Evolutionary conservation across 2,329 filamentous ascomycete genomes (phyloP).

Genomic region (Diaporthe batatas): DNA sequence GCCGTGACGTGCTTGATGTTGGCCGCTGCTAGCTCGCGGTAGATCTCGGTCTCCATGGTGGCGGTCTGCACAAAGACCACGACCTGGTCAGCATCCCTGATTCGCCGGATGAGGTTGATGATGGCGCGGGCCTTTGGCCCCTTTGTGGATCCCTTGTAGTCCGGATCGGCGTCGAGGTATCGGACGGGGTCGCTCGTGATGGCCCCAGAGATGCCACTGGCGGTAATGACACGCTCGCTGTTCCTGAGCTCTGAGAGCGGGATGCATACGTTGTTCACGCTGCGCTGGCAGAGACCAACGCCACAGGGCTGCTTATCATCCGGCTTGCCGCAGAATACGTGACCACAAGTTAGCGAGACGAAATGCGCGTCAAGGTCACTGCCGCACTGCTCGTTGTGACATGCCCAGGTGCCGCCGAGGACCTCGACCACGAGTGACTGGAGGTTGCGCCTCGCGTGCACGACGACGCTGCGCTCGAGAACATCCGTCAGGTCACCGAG

Average conservation of each 20-base stretch:
- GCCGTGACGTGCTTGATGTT: conserved; percentile 42
- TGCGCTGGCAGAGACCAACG: conserved; percentile 33
- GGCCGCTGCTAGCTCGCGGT: conserved; percentile 41
- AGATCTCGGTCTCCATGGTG: conserved; percentile 48
- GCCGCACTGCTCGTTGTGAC: background rate
- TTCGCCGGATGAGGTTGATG: conserved; percentile 45
- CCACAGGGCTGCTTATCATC: conserved; percentile 15
- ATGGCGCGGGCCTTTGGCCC: conserved; percentile 44
- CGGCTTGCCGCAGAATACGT: conserved; percentile 32
- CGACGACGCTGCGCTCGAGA: conserved; percentile 28
- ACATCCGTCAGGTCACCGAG: conserved; percentile 21
- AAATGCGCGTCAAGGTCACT: conserved; percentile 14
- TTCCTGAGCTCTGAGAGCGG: conserved; percentile 28
- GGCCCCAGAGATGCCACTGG: conserved; percentile 24
- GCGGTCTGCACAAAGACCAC: conserved; percentile 56
- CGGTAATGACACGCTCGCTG: conserved; percentile 25
- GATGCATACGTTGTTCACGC: conserved; percentile 37
- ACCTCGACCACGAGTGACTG: conserved; percentile 29
- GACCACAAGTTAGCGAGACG: conserved; percentile 38
- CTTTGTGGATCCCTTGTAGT: conserved; percentile 38
- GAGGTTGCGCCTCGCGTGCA: conserved; percentile 35
- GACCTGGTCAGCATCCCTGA: conserved; percentile 47
- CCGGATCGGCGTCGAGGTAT: conserved; percentile 19
- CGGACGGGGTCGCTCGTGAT: conserved; percentile 16
- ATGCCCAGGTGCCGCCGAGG: conserved; percentile 21